Evolutionary conservation across 371 early-diverging fungal genomes (phyloP).

Genomic region (Gilbertella persicaria): DNA sequence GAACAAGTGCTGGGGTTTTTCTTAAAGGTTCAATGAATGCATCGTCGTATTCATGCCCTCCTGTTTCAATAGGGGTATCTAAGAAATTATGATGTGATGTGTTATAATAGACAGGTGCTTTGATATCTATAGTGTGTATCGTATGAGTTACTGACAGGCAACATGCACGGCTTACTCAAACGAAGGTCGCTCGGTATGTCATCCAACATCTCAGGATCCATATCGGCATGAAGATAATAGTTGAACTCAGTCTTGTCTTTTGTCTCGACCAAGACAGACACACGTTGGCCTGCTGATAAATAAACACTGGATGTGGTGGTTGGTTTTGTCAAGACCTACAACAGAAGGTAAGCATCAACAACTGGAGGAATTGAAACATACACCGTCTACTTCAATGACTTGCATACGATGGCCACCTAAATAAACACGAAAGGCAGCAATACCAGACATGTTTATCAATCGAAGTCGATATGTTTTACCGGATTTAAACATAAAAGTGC

Average conservation of each 20-base stretch:
- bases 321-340: constrained; percentile 48
- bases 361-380: constrained; percentile 12
- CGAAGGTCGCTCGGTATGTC: constrained; percentile 53
- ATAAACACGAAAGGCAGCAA: constrained; percentile 65
- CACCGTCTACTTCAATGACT: constrained; percentile 81
- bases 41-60: constrained; percentile 46
- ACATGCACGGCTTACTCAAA: constrained; percentile 28
- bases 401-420: constrained; percentile 75
- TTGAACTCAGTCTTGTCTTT: constrained; percentile 60
- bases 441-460: constrained; percentile 65
- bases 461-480: constrained; percentile 39
- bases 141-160: neutral
- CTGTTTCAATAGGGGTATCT: constrained; percentile 19
- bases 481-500: constrained; percentile 23
- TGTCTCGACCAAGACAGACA: constrained; percentile 70
- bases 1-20: constrained; percentile 31
- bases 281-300: constrained; percentile 68
- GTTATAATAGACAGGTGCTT: constrained; percentile 59
- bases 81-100: constrained; percentile 34
- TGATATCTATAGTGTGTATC: constrained; percentile 33
- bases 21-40: constrained; percentile 42
- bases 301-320: constrained; percentile 50
- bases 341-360: neutral
- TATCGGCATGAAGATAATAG: constrained; percentile 70
- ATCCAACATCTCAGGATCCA: constrained; percentile 80